These are phyloP conservation scores for Fraxinus sp. DNA, from an alignment of 305 asterid species.

Conservation along the genomic window DNA sequence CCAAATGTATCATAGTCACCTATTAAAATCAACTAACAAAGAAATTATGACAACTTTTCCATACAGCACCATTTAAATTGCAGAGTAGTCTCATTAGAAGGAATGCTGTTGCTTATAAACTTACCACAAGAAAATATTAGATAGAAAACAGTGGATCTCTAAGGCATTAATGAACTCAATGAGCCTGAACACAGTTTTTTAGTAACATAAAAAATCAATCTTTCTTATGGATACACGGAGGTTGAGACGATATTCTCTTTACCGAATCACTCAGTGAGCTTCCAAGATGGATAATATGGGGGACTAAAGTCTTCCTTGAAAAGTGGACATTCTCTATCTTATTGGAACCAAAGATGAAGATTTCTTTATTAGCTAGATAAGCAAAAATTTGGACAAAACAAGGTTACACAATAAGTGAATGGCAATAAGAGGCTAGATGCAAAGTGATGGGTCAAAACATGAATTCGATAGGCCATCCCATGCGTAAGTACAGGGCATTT, in stretches of 20 bases:
- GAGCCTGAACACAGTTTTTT: constrained; percentile 10
- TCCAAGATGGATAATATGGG: constrained; percentile 1
- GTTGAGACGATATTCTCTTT: background rate
- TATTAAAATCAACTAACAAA: background rate
- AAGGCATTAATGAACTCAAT: constrained; percentile 10
- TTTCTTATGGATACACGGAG: background rate
- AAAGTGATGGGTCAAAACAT: background rate
- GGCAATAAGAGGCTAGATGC: background rate
- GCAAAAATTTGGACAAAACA: background rate
- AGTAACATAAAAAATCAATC: background rate
- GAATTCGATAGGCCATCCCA: background rate
- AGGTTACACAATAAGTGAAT: background rate
- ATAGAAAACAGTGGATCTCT: background rate
- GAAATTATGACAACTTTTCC: background rate
- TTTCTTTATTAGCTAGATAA: background rate
- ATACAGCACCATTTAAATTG: background rate
- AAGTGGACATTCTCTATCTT: background rate
- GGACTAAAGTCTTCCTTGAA: background rate
- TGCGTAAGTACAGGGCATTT: background rate
- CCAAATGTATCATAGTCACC: background rate
- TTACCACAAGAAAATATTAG: background rate
- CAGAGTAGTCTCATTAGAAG: background rate
- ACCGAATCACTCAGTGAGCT: constrained; percentile 8
- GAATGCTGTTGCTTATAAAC: background rate
- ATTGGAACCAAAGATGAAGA: background rate